Conservation (phyloP, 305 asterid genomes). For the Fraxinus greggii region DNA sequence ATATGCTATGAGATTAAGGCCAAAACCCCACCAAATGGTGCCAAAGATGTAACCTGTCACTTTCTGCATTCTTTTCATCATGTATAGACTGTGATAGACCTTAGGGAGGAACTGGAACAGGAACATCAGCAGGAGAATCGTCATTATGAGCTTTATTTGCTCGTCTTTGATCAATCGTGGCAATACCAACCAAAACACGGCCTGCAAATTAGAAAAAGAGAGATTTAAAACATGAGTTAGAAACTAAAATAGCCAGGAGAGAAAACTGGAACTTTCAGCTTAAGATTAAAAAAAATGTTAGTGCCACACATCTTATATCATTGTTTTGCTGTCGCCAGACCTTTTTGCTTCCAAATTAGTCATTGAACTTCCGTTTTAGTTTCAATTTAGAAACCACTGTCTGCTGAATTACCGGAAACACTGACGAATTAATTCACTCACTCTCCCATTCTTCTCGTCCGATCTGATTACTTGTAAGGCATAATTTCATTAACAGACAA, state of each 20-base stretch:
- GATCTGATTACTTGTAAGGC: neutral
- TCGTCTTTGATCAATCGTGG: slow-evolving; percentile 62
- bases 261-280: neutral
- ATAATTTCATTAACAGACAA: neutral
- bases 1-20: slow-evolving; percentile 83
- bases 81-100: slow-evolving; percentile 63
- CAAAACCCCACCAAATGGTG: slow-evolving; percentile 94
- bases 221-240: neutral
- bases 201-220: slow-evolving; percentile 35
- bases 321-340: neutral
- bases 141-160: slow-evolving; percentile 52
- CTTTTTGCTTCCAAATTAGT: neutral
- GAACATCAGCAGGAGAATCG: slow-evolving; percentile 61
- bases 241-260: neutral
- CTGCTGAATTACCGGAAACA: neutral
- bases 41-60: slow-evolving; percentile 84
- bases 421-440: neutral
- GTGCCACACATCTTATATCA: neutral
- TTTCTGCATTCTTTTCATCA: slow-evolving; percentile 73
- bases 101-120: slow-evolving; percentile 78
- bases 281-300: neutral
- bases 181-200: slow-evolving; percentile 67
- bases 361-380: neutral
- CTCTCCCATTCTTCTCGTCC: neutral
- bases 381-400: neutral